A percentile compares a stretch with the other conserved stretches of the same genome.
Evolutionary conservation across 148 eudicot species (phyloP).

Genomic region (Agrostemma githago): DNA sequence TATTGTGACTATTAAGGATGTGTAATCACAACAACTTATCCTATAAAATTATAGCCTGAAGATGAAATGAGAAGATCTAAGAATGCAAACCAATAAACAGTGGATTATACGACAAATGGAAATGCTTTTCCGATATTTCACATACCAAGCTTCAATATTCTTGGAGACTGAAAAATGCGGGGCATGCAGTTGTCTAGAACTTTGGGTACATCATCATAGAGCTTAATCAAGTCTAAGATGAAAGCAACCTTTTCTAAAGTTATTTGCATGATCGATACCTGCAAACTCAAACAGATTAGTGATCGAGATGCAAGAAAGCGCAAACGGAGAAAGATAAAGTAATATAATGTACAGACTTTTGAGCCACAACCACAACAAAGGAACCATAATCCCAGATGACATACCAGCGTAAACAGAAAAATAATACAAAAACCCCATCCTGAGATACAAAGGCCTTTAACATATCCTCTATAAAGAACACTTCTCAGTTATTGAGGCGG

Average conservation of each 20-base stretch:
- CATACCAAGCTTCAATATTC: constrained; percentile 86
- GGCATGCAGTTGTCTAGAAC: constrained; percentile 63
- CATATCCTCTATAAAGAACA: neutral
- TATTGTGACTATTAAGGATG: constrained; percentile 1
- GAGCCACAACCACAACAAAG: neutral
- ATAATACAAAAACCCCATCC: no score
- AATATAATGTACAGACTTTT: neutral
- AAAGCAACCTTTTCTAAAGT: constrained; percentile 77
- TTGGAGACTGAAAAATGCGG: constrained; percentile 78
- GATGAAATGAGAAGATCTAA: neutral
- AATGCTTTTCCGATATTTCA: constrained; percentile 2
- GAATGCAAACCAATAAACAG: neutral
- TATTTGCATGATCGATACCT: constrained; percentile 99
- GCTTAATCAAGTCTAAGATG: constrained; percentile 83
- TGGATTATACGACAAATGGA: neutral
- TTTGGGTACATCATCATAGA: constrained; percentile 56
- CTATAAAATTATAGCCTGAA: neutral
- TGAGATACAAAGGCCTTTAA: constrained; percentile 7
- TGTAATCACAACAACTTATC: neutral
- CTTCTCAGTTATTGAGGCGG: neutral
- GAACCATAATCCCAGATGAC: neutral
- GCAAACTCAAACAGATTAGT: constrained; percentile 17
- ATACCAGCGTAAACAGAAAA: no score
- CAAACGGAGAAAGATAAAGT: neutral
- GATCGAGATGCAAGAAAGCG: neutral